Conservation (phyloP, 768 basidiomycete genomes). For the Hygrocybe coccinea region DNA sequence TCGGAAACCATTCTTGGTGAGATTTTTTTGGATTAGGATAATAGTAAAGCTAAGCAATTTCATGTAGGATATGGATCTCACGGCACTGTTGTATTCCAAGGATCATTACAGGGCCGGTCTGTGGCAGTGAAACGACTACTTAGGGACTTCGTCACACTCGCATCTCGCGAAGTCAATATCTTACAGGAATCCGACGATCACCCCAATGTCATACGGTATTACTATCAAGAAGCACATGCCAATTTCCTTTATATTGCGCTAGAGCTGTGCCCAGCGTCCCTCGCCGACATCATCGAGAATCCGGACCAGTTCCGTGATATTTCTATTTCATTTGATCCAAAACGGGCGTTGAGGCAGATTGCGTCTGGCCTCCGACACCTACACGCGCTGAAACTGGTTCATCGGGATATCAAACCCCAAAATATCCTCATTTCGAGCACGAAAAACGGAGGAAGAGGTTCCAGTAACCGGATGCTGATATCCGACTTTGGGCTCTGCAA, state of each 20-base stretch:
- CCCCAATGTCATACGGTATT: slow-evolving; percentile 97
- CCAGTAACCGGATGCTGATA: slow-evolving; percentile 77
- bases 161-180: slow-evolving; percentile 87
- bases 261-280: slow-evolving; percentile 86
- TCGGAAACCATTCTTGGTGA: slow-evolving; percentile 73
- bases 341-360: slow-evolving; percentile 82
- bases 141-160: slow-evolving; percentile 92
- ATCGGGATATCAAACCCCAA: slow-evolving; percentile 97
- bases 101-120: slow-evolving; percentile 92
- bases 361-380: slow-evolving; percentile 84
- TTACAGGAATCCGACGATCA: slow-evolving; percentile 97
- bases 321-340: slow-evolving; percentile 68
- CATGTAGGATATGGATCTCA: slow-evolving; percentile 85
- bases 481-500: slow-evolving; percentile 98
- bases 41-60: slow-evolving; percentile 6
- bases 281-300: slow-evolving; percentile 80
- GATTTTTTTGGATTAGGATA: slow-evolving; percentile 14
- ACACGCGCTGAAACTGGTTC: slow-evolving; percentile 92
- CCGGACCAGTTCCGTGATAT: slow-evolving; percentile 79
- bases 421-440: slow-evolving; percentile 86
- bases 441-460: slow-evolving; percentile 42
- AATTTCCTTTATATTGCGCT: slow-evolving; percentile 98
- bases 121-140: slow-evolving; percentile 98
- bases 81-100: slow-evolving; percentile 92
- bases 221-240: slow-evolving; percentile 89